Conservation (phyloP, 208 protist species). For the Leishmania braziliensis region DNA sequence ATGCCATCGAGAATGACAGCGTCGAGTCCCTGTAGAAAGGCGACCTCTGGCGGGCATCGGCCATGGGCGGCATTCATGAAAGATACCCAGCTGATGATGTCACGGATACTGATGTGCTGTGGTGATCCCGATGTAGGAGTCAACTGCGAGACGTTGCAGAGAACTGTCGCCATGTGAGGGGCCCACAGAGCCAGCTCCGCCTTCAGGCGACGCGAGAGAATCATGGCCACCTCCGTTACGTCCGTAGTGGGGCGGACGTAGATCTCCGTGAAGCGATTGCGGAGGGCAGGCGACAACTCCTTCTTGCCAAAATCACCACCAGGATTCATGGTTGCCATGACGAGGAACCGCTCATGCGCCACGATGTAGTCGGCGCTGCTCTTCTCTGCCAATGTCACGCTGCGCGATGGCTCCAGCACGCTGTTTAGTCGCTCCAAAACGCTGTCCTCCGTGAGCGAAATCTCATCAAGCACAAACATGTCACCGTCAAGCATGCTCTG, state of each 20-base stretch:
- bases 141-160: conserved; percentile 60
- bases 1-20: conserved; percentile 97
- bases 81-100: conserved; percentile 95
- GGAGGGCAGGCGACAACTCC: conserved; percentile 99
- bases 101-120: conserved; percentile 93
- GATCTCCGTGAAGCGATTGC: conserved; percentile 99
- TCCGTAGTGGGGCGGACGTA: conserved; percentile 96
- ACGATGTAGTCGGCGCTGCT: conserved; percentile 86
- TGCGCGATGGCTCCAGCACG: conserved; percentile 98
- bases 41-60: conserved; percentile 61
- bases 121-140: conserved; percentile 41
- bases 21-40: conserved; percentile 96
- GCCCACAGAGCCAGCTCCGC: conserved; percentile 58
- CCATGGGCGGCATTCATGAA: conserved; percentile 94
- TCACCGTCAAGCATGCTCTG: conserved; percentile 98
- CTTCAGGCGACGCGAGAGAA: conserved; percentile 87
- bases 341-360: conserved; percentile 92
- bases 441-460: conserved; percentile 99
- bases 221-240: conserved; percentile 91
- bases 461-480: conserved; percentile 99
- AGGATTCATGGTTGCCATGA: conserved; percentile 99
- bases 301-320: conserved; percentile 99
- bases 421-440: conserved; percentile 99
- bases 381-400: conserved; percentile 98
- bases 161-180: conserved; percentile 70